phyloP scores from a whole-genome alignment of 2,329 filamentous ascomycete genomes.

The Aspergillus ustus region DNA sequence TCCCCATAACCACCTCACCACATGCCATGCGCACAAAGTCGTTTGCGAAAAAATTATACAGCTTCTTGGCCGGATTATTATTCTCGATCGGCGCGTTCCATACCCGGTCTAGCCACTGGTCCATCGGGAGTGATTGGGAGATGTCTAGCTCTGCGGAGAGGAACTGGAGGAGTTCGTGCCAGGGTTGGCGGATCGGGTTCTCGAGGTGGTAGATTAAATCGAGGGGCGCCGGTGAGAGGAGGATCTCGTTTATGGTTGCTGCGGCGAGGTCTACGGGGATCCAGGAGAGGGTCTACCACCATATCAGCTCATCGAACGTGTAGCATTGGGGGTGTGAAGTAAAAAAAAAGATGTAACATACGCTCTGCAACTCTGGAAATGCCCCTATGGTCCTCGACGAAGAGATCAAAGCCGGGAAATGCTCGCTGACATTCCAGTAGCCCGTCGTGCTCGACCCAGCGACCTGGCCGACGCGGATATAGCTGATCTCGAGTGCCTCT shows the following conservation, averaged over 20 bases:
- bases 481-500: neutral
- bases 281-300: conserved; percentile 11
- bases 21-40: neutral
- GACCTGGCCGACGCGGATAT: conserved; percentile 9
- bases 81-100: neutral
- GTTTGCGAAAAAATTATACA: neutral
- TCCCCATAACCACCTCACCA: neutral
- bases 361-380: conserved; percentile 1
- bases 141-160: neutral
- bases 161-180: conserved; percentile 5
- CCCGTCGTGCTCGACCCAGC: conserved; percentile 2
- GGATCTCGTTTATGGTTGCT: neutral
- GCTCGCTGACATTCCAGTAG: conserved; percentile 10
- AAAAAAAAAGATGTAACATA: neutral
- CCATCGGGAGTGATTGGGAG: neutral
- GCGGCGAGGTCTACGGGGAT: conserved; percentile 12
- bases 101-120: neutral
- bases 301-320: too few relatives aligned
- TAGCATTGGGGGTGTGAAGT: too few relatives aligned
- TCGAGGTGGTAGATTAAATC: conserved; percentile 10
- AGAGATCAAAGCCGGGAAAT: neutral
- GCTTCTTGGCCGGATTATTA: neutral
- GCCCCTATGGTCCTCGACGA: neutral
- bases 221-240: neutral
- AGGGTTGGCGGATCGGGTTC: conserved; percentile 13